Base-by-base conservation (phyloP, 257 asterid genomes). In the Pogostemon cablin region DNA sequence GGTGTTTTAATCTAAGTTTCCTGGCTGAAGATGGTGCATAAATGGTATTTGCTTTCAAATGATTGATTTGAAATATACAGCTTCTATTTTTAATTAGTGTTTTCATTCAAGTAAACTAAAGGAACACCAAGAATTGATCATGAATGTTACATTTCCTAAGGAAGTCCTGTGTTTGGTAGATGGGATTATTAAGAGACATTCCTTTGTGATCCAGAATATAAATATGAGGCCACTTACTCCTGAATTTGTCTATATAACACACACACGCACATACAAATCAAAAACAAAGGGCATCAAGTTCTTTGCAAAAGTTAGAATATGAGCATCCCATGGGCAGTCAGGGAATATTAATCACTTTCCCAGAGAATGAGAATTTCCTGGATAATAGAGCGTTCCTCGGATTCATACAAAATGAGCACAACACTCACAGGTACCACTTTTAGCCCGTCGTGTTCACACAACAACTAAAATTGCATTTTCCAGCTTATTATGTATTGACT, bases 381-480 rank as follows among this genome's bases (percentile, higher is more conserved):
- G 9, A 17, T 25, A 38, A 9, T 39, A 69, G 32, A 43, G 48
- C 25, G 10, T 48, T 54, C 43, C 55, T 25, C 11, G 6, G 37
- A 52, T 25, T 20, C n/a, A 8, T 58, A 61, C 12, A 38, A 7
- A 34, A 55, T 43, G n/a, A 43, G 50, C 62, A 68, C n/a, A 66
- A 50, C 48, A 64, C 66, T 55, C 5, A 65, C 43, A 50, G 15
- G 64, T 10, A 53, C 3, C 48, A 58, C 47, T 63, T 64, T 65
- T 48, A 74, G 68, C 49, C 72, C 20, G 32, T 67, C 43, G 67
- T 7, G 64, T 48, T 64, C 44, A 17, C 43, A 68, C 52, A 60
- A 43, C 9, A 57, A 71, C 34, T 40, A 72, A 77, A 68, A 15
- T 6, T 54, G 59, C 49, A 65, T 41, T 65, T 68, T 56, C 56